Evolutionary conservation across 345 rosid species (phyloP).

Genomic region (Hirschfeldia incana): DNA sequence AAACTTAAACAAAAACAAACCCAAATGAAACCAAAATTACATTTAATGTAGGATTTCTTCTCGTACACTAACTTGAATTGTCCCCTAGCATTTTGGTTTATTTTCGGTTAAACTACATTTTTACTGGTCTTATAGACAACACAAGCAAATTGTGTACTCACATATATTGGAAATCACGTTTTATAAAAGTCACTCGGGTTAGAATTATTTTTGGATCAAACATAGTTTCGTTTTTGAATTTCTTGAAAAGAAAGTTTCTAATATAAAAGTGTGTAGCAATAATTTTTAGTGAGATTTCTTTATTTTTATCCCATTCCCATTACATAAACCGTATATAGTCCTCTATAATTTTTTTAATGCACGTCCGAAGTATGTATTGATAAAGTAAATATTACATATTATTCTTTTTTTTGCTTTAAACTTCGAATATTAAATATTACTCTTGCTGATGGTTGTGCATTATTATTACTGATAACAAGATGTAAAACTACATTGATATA

Average conservation of each 20-base stretch:
- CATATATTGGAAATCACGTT: not conserved
- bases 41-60: not conserved
- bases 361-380: not conserved
- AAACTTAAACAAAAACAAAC: not conserved
- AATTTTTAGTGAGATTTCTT: no score
- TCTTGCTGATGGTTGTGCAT: no score
- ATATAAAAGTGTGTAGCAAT: not conserved
- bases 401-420: no score
- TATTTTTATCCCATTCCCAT: not conserved
- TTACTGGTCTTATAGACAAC: no score
- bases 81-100: no score
- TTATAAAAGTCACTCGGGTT: not conserved
- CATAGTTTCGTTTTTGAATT: not conserved
- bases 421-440: no score
- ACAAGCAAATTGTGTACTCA: not conserved
- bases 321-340: not conserved
- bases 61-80: not conserved
- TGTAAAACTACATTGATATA: no score
- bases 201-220: not conserved
- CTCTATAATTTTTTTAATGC: not conserved
- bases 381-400: no score
- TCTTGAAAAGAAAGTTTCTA: not conserved
- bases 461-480: no score
- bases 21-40: conserved; percentile 8
- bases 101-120: no score